Evolutionary conservation across 208 protist species (phyloP).

Genomic region (Wallacemonas sp.): DNA sequence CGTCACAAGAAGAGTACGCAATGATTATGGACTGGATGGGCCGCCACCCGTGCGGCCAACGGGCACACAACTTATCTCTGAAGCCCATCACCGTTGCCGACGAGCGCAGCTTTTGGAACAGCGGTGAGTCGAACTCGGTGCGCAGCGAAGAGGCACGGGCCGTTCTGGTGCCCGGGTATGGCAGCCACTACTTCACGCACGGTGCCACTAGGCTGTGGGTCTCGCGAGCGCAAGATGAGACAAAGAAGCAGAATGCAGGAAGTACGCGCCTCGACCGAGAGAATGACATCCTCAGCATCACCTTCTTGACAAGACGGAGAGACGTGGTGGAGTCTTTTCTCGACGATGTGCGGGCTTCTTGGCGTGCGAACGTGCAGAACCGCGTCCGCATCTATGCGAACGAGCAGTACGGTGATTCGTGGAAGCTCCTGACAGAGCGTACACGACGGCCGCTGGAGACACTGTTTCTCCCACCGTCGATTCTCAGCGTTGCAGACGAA

Average conservation of each 20-base stretch:
- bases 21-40: conserved; percentile 92
- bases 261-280: conserved; percentile 49
- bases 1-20: conserved; percentile 79
- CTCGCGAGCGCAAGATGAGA: conserved; percentile 57
- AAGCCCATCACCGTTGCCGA: conserved; percentile 64
- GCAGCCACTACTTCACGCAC: conserved; percentile 72
- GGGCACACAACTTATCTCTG: conserved; percentile 65
- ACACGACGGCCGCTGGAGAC: conserved; percentile 64
- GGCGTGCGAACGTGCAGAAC: conserved; percentile 40
- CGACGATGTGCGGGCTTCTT: conserved; percentile 46
- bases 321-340: conserved; percentile 63
- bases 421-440: conserved; percentile 69
- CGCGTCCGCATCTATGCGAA: conserved; percentile 69
- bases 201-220: conserved; percentile 65
- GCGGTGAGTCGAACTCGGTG: not conserved
- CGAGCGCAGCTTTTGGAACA: conserved; percentile 14
- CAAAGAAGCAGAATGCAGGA: conserved; percentile 46
- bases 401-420: conserved; percentile 50
- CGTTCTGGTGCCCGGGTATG: conserved; percentile 79
- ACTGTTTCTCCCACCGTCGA: conserved; percentile 56
- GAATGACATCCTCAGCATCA: conserved; percentile 72
- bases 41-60: conserved; percentile 55
- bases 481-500: conserved; percentile 70
- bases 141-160: conserved; percentile 15
- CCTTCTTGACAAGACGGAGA: conserved; percentile 63